phyloP scores from a whole-genome alignment of 2,329 filamentous ascomycete species.

The Sordariomycetes sp. region DNA sequence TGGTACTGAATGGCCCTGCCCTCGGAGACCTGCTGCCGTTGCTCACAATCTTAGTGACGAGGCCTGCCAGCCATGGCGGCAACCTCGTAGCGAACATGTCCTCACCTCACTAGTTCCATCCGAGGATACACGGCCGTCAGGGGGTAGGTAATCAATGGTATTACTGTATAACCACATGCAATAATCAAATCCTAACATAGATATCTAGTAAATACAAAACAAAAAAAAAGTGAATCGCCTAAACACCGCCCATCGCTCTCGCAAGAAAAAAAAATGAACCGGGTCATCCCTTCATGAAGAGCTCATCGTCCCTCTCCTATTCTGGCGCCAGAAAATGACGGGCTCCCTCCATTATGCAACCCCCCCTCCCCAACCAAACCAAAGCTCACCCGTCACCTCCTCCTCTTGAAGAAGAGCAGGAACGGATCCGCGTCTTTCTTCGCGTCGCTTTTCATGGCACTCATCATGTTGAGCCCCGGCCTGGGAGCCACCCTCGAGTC shows the following conservation, averaged over 20 bases:
- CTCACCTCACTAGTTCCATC: too few relatives aligned
- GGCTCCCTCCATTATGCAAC: neutral
- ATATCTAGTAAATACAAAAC: neutral
- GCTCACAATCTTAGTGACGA: too few relatives aligned
- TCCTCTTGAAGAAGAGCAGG: neutral
- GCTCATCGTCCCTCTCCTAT: too few relatives aligned
- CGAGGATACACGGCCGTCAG: too few relatives aligned
- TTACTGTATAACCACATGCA: too few relatives aligned
- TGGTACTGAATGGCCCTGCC: too few relatives aligned
- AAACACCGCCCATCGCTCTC: neutral
- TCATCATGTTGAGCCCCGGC: neutral
- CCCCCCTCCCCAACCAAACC: neutral
- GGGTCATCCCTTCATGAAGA: neutral
- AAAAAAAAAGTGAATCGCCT: neutral
- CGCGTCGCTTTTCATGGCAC: neutral
- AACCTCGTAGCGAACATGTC: too few relatives aligned
- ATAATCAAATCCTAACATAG: too few relatives aligned
- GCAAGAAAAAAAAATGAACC: neutral
- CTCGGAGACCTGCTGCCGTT: too few relatives aligned
- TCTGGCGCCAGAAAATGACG: neutral
- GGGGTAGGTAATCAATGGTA: too few relatives aligned
- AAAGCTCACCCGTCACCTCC: neutral
- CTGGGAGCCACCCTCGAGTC: slow-evolving; percentile 26
- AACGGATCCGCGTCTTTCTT: neutral
- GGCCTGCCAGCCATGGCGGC: too few relatives aligned